These are phyloP conservation scores for Calocybe indica DNA, from an alignment of 768 basidiomycete genomes.

Conservation along the genomic window DNA sequence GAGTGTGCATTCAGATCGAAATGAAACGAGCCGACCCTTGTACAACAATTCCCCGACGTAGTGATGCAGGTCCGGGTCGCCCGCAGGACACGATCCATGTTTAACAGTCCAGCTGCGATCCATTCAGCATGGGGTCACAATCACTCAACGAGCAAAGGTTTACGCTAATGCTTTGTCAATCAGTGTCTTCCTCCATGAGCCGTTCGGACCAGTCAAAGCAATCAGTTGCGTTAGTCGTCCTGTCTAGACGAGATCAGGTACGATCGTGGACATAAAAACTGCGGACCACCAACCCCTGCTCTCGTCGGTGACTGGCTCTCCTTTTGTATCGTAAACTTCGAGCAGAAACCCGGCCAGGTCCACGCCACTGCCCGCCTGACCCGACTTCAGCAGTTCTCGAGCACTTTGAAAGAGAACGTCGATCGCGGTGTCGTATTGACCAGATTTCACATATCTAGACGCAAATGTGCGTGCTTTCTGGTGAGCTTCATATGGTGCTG, in stretches of 20 bases:
- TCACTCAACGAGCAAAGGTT: slow-evolving; percentile 19
- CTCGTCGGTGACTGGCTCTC: slow-evolving; percentile 67
- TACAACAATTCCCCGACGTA: slow-evolving; percentile 86
- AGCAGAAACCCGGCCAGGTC: slow-evolving; percentile 79
- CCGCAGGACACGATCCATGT: slow-evolving; percentile 71
- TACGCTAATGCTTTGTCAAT: slow-evolving; percentile 83
- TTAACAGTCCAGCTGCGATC: slow-evolving; percentile 77
- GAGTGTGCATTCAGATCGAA: not conserved
- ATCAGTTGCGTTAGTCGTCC: slow-evolving; percentile 89
- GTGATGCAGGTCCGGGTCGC: slow-evolving; percentile 84
- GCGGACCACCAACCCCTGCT: slow-evolving; percentile 58
- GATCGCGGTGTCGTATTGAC: slow-evolving; percentile 80
- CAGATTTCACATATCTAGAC: slow-evolving; percentile 76
- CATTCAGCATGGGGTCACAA: slow-evolving; percentile 6
- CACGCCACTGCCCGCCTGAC: slow-evolving; percentile 84
- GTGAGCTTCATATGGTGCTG: slow-evolving; percentile 88
- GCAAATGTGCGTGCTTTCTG: slow-evolving; percentile 97
- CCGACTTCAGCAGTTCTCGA: slow-evolving; percentile 80
- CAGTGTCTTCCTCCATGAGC: slow-evolving; percentile 86
- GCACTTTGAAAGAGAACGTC: slow-evolving; percentile 91
- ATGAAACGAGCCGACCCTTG: slow-evolving; percentile 50
- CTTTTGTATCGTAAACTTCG: slow-evolving; percentile 77
- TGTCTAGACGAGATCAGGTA: slow-evolving; percentile 26
- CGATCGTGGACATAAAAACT: not conserved
- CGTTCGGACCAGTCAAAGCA: slow-evolving; percentile 72